phyloP scores from a whole-genome alignment of 192 early-diverging fungal species.

The Umbelopsis sp. region DNA sequence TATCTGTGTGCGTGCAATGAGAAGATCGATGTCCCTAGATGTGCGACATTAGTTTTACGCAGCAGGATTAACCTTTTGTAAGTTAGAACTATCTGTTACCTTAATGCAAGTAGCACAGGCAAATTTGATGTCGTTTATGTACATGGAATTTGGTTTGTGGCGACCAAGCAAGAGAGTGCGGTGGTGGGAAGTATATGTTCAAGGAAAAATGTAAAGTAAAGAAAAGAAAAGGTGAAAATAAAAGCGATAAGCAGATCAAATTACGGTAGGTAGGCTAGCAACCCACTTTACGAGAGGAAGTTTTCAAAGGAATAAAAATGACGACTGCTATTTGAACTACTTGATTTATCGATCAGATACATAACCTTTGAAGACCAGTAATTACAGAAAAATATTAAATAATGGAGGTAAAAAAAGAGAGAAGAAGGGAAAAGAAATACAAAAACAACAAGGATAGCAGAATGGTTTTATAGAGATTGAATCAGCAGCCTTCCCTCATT shows the following conservation, averaged over 20 bases:
- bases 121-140: conserved; percentile 35
- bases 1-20: conserved; percentile 43
- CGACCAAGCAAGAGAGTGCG: neutral
- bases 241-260: neutral
- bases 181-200: neutral
- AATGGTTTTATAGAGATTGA: too few relatives aligned
- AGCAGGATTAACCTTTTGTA: neutral
- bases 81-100: conserved; percentile 9
- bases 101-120: conserved; percentile 38
- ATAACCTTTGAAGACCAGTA: neutral
- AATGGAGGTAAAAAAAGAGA: neutral
- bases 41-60: neutral
- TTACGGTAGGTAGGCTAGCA: neutral
- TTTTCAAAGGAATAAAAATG: neutral
- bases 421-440: conserved; percentile 1
- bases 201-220: neutral
- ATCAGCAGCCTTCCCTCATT: neutral
- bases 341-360: neutral
- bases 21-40: conserved; percentile 38
- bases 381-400: too few relatives aligned
- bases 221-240: conserved; percentile 14
- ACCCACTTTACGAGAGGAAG: neutral
- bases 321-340: neutral
- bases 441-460: conserved; percentile 18
- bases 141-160: conserved; percentile 4